These are phyloP conservation scores for Bisporella sp. DNA, from an alignment of 2,329 filamentous ascomycete genomes.

Conservation along the genomic window DNA sequence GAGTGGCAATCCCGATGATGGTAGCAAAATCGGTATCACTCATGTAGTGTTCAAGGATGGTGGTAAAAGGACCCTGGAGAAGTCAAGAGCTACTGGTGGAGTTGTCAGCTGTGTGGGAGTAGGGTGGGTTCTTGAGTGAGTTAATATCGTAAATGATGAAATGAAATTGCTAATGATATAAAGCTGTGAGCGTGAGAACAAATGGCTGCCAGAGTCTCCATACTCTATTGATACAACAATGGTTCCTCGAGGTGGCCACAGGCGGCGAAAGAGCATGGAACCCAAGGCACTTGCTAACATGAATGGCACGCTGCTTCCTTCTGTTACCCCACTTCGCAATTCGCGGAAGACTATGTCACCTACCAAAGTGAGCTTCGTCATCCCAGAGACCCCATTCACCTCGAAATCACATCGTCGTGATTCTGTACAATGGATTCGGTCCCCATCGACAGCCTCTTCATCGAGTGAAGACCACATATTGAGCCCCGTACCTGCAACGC, in stretches of 20 bases:
- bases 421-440: conserved; percentile 26
- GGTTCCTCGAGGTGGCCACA: conserved; percentile 62
- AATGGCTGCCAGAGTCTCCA: conserved; percentile 66
- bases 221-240: conserved; percentile 64
- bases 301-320: conserved; percentile 55
- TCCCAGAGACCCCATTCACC: conserved; percentile 22
- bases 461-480: conserved; percentile 16
- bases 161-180: neutral
- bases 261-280: conserved; percentile 76
- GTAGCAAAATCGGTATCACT: conserved; percentile 63
- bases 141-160: conserved; percentile 16
- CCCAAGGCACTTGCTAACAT: conserved; percentile 62
- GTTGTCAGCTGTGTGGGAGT: conserved; percentile 82
- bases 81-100: conserved; percentile 64
- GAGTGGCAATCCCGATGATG: conserved; percentile 38
- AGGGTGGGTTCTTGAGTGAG: conserved; percentile 83
- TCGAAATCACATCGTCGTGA: conserved; percentile 23
- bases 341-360: conserved; percentile 21
- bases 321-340: conserved; percentile 23
- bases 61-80: conserved; percentile 71
- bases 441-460: conserved; percentile 15
- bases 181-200: conserved; percentile 68
- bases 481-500: conserved; percentile 25
- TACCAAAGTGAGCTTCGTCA: conserved; percentile 23
- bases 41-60: conserved; percentile 91